Evolutionary conservation across 2,329 filamentous ascomycete species (phyloP).

Genomic region (Magnaporthiopsis poae): DNA sequence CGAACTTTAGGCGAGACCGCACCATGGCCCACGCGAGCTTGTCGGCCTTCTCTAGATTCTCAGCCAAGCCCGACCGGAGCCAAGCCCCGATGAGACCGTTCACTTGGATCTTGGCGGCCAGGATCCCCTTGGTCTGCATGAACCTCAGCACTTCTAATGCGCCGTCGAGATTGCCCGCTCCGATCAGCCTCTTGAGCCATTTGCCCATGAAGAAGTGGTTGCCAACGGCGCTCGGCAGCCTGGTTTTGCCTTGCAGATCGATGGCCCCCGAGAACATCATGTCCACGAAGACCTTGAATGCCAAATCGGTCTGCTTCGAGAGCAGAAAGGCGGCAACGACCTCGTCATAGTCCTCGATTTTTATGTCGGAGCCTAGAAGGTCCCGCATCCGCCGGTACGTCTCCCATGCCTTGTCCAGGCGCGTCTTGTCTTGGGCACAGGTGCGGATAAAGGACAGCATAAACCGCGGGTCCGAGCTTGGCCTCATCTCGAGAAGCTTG

Average conservation of each 20-base stretch:
- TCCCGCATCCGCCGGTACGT: conserved; percentile 56
- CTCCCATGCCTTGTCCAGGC: conserved; percentile 51
- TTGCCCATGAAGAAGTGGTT: conserved; percentile 81
- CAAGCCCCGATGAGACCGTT: conserved; percentile 76
- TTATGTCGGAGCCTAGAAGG: conserved; percentile 50
- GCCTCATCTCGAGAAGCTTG: conserved; percentile 21
- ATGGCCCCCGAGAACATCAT: conserved; percentile 65
- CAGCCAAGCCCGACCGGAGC: conserved; percentile 51
- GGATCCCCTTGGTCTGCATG: conserved; percentile 61
- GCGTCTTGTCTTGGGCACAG: conserved; percentile 36
- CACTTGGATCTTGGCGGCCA: conserved; percentile 62
- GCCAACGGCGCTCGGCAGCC: conserved; percentile 38
- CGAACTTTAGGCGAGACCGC: conserved; percentile 52
- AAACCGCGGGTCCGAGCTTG: conserved; percentile 41
- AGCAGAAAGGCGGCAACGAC: conserved; percentile 63
- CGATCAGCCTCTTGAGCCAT: conserved; percentile 78
- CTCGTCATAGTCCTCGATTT: conserved; percentile 65
- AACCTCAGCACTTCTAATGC: conserved; percentile 64
- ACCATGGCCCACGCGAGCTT: conserved; percentile 69
- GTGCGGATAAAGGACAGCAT: conserved; percentile 61
- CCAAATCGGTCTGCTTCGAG: conserved; percentile 53
- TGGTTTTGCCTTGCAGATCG: conserved; percentile 32
- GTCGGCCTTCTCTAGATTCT: conserved; percentile 53
- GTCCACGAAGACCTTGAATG: conserved; percentile 71
- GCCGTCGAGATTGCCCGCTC: conserved; percentile 58